Base-by-base conservation (phyloP, 2,329 filamentous ascomycete species). In the Zymoseptoria brevis region DNA sequence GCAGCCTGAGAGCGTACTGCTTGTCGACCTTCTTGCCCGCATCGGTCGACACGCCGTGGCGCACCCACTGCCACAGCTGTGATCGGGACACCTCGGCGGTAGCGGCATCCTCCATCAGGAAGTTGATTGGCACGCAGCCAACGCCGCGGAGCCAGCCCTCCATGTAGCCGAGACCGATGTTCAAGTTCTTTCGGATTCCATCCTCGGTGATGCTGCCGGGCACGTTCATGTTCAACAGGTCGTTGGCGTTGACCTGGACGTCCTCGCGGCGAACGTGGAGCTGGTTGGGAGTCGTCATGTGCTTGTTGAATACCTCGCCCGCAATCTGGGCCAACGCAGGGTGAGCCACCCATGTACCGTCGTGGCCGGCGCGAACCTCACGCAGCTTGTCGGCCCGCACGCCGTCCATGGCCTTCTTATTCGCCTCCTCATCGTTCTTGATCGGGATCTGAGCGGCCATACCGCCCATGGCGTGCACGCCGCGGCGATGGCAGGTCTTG, bases 391-490 rank as follows among this genome's bases (percentile, higher is more conserved):
- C 94, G 59, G 90, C 89, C 63, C 90, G 88, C 51, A 99, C 62
- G 21, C 65, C 62, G 56, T 67, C 68, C 57, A 65, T 65, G 49
- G 61, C 64, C 29, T 66, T 65, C 22, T 60, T 59, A 56, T 65
- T 66, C 48, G 62, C 65, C 49, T 61, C 60, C 91, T 87, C 84
- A 77, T 97, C 89, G 74, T 94, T 88, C 82, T 97, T 97, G 81
- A 97, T 96, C 63, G 94, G 94, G 72, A 99, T 99, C 77, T 97
- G 94, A 48, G 94, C 94, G 2, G 94, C 93, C 93, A 97, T 97
- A 66, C 93, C 93, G 67, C 93, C 84, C 93, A 97, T 97, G 64
- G 93, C 93, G 76, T 97, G 93, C 16, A 97, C 93, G 57, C 92
- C 90, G 67, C 93, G 87, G 74, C 87, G 88, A 77, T 99, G 94